Percentiles rank a stretch among this genome's conserved stretches.
Evolutionary conservation across 1,139 yeast species (phyloP).

Genomic region (Suhomyces wounanorum): DNA sequence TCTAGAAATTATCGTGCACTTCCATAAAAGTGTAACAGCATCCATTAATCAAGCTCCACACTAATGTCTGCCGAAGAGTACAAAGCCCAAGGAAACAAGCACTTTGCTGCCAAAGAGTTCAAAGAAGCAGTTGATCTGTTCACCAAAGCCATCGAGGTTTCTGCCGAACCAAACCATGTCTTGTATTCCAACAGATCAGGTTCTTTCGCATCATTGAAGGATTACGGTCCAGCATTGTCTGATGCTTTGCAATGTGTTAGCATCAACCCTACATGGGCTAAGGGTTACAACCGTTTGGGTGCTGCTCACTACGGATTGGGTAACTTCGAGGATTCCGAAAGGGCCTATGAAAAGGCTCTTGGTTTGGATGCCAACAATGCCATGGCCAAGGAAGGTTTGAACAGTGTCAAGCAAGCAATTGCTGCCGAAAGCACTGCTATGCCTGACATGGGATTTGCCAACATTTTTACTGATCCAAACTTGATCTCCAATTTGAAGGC

Average conservation of each 20-base stretch:
- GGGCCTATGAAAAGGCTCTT: conserved; percentile 76
- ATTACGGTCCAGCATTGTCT: conserved; percentile 69
- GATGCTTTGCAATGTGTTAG: conserved; percentile 85
- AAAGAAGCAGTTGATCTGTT: conserved; percentile 77
- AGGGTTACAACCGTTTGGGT: conserved; percentile 91
- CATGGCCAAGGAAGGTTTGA: conserved; percentile 84
- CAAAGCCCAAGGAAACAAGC: conserved; percentile 87
- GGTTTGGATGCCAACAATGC: conserved; percentile 80
- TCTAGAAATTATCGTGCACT: conserved; percentile 8
- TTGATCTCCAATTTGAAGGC: conserved; percentile 70
- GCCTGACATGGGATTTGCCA: conserved; percentile 77
- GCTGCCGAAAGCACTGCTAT: conserved; percentile 35
- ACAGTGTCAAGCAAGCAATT: conserved; percentile 63
- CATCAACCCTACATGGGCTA: conserved; percentile 86
- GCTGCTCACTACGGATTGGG: conserved; percentile 91
- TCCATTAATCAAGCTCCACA: conserved; percentile 2
- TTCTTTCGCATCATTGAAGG: conserved; percentile 75
- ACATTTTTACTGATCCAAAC: conserved; percentile 79
- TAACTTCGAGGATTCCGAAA: conserved; percentile 67
- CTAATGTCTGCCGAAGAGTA: conserved; percentile 64
- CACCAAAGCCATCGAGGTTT: conserved; percentile 85
- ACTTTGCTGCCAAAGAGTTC: conserved; percentile 85
- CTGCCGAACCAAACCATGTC: conserved; percentile 83
- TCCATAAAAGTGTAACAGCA: conserved; percentile 1
- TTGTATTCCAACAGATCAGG: conserved; percentile 95